Base-by-base conservation (phyloP, 352 stramenopile genomes). In the Globisporangium cylindrosporum region DNA sequence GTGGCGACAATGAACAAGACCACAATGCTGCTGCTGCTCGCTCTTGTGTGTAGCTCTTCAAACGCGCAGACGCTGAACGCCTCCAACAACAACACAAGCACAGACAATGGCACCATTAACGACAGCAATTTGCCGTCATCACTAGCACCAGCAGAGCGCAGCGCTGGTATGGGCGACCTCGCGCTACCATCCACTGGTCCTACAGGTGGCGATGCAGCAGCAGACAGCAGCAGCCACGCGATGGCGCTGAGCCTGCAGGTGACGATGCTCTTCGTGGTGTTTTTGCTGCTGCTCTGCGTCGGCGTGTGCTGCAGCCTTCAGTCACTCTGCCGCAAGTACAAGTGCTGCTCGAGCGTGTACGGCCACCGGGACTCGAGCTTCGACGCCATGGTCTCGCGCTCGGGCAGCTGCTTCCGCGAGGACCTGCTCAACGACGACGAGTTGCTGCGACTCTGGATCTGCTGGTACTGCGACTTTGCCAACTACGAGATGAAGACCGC, bases 401-500 rank as follows among this genome's bases (percentile, higher is more conserved):
- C 67, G 1, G 55, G 43, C 36, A 74, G 62, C 59, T 77, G 68
- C 65, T 88, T 81, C 62, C 78, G 73, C 27, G 76, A 88, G 57
- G 80, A 88, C 54, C 49, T 88, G 41, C 60, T 88, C 29, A 74
- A 74, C 46, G 74, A 83, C n/a, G 77, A 88, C 34, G 80, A 88
- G 64, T 66, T 86, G 15, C 58, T 74, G 59, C 74, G 75, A 0
- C 77, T 88, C 5, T 88, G 80, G 78, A 79, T 78, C 51, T 88
- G 80, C 59, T 75, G 73, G 59, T 73, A 78, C 56, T 88, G 80
- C 60, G 76, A 86, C 59, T 88, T 88, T 57, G 78, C 76, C 66
- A 88, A 88, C 73, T 88, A 86, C 68, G 76, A 84, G 58, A 72
- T 83, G 59, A 86, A 86, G 68, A 77, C 57, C 3, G 69, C 78